Evolutionary conservation across 805 yeast species (phyloP).

Genomic region (Candida orba): DNA sequence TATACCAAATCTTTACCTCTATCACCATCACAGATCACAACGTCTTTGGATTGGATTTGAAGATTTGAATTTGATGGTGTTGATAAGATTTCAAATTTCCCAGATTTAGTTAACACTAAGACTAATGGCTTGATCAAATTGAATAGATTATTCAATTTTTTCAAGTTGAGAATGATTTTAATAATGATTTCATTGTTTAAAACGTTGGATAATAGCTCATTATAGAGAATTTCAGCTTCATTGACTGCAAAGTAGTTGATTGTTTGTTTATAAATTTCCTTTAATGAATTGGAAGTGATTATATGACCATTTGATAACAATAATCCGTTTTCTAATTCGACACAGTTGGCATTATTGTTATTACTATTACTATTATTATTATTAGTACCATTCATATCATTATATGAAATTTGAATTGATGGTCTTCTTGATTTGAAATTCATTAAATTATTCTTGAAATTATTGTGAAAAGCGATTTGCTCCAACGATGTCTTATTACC

Average conservation of each 20-base stretch:
- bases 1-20: constrained; percentile 75
- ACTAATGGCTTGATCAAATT: constrained; percentile 26
- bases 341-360: not conserved
- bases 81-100: constrained; percentile 63
- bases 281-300: constrained; percentile 52
- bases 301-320: constrained; percentile 48
- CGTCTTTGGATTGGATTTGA: constrained; percentile 48
- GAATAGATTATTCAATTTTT: constrained; percentile 22
- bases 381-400: constrained; percentile 4
- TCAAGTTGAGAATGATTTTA: constrained; percentile 19
- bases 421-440: constrained; percentile 23
- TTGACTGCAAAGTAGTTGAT: constrained; percentile 48
- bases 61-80: constrained; percentile 61
- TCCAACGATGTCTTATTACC: constrained; percentile 5
- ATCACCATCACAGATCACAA: constrained; percentile 78
- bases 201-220: constrained; percentile 26
- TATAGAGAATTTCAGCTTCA: constrained; percentile 32
- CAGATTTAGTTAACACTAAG: constrained; percentile 52
- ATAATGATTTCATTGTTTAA: constrained; percentile 27
- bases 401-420: constrained; percentile 12
- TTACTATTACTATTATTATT: not conserved
- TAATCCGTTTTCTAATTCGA: constrained; percentile 55
- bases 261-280: constrained; percentile 40
- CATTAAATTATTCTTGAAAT: constrained; percentile 9
- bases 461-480: constrained; percentile 11